These are phyloP conservation scores for Paecilomyces sp. DNA, from an alignment of 2,329 filamentous ascomycete genomes.

Conservation along the genomic window DNA sequence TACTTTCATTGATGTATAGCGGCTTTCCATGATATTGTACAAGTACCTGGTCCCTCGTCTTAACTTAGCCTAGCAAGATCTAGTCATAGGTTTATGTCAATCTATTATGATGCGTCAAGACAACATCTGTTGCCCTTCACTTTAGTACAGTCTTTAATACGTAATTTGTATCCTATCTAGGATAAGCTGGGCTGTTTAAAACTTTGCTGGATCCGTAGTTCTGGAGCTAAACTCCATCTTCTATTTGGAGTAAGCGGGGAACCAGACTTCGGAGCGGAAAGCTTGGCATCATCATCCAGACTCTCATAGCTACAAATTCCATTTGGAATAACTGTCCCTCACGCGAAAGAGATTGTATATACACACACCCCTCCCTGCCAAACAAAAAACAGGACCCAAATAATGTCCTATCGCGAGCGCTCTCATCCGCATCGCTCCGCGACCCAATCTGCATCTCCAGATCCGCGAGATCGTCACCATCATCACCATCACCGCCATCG, in stretches of 20 bases:
- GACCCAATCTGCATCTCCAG: slow-evolving; percentile 6
- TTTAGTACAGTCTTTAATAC: too few species aligned
- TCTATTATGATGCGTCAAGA: background rate
- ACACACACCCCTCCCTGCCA: background rate
- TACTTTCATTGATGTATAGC: background rate
- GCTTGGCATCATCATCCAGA: background rate
- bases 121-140: background rate
- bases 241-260: background rate
- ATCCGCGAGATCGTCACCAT: slow-evolving; percentile 10
- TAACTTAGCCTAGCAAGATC: background rate
- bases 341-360: background rate
- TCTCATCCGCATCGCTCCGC: slow-evolving; percentile 1
- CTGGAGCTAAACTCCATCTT: background rate
- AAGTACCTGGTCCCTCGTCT: background rate
- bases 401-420: background rate
- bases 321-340: background rate
- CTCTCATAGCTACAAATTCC: background rate
- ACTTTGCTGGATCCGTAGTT: background rate
- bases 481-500: slow-evolving; percentile 8
- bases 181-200: background rate
- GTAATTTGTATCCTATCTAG: too few species aligned
- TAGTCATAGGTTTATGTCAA: background rate
- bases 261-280: background rate
- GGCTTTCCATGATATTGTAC: background rate
- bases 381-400: background rate